A percentile compares a stretch with the other conserved stretches of the same genome.
These are phyloP conservation scores for Cupressus sempervirens DNA, from an alignment of 75 land plant species.

Conservation along the genomic window DNA sequence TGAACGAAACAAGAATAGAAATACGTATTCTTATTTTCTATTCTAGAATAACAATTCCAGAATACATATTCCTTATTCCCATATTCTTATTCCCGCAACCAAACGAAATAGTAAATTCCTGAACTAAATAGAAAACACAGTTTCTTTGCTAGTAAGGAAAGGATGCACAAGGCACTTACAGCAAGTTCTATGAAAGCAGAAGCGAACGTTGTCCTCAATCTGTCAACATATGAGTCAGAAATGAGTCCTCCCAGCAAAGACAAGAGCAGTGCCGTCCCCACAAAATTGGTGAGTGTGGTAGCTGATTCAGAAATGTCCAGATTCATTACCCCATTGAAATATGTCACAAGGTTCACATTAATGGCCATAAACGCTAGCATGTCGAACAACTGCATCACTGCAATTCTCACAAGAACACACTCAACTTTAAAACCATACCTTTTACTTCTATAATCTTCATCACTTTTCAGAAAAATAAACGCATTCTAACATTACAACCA, in stretches of 20 bases:
- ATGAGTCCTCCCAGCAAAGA: conserved; percentile 39
- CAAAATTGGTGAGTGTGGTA: conserved; percentile 30
- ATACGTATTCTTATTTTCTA: no score
- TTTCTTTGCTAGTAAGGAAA: no score
- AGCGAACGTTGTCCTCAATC: conserved; percentile 15
- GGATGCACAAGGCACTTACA: conserved; percentile 1
- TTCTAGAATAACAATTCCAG: no score
- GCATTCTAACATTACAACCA: no score
- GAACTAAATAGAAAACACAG: no score
- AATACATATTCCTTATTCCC: no score
- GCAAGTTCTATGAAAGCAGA: conserved; percentile 13
- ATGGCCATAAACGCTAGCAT: conserved; percentile 28
- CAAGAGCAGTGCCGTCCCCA: conserved; percentile 32
- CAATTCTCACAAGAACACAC: not conserved
- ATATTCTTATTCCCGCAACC: no score
- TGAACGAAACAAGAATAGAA: no score
- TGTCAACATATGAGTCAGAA: conserved; percentile 31
- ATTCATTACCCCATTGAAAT: conserved; percentile 21
- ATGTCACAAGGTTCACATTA: conserved; percentile 25
- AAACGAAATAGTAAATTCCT: no score
- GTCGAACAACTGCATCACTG: conserved; percentile 32
- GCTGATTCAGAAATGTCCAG: conserved; percentile 21
- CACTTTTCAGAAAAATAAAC: no score
- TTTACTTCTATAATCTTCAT: no score
- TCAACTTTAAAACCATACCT: no score